Conservation (phyloP, 2,329 filamentous ascomycete genomes). For the Xylariaceae sp. region DNA sequence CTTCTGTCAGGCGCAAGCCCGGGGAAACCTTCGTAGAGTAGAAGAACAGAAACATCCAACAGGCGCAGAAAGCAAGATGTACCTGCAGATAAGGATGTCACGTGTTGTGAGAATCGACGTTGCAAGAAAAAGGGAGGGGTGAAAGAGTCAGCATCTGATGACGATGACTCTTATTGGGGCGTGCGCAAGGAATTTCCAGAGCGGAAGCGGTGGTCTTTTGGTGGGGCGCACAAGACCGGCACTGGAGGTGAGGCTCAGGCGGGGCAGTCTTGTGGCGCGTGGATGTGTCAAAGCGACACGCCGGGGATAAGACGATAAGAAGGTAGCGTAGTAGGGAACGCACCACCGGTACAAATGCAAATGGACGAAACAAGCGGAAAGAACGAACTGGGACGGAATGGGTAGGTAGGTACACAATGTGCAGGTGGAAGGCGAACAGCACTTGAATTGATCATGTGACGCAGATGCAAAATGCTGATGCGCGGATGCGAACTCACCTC, state of each 20-base stretch:
- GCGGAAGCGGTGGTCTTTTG: constrained; percentile 16
- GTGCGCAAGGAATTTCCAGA: constrained; percentile 17
- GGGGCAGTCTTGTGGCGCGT: constrained; percentile 11
- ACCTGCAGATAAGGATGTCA: constrained; percentile 8
- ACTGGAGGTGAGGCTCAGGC: constrained; percentile 11
- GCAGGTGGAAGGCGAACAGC: no score
- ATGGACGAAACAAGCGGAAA: neutral
- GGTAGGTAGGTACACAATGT: no score
- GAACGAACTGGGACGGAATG: neutral
- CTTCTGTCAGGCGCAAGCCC: neutral
- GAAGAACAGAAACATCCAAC: neutral
- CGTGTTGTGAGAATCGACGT: constrained; percentile 10
- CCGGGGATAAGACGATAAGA: constrained; percentile 1
- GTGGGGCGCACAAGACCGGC: constrained; percentile 17
- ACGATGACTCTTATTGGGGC: constrained; percentile 22
- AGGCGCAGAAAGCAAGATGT: constrained; percentile 3
- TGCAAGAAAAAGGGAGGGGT: neutral
- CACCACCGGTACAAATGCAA: neutral
- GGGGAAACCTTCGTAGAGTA: neutral
- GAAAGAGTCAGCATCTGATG: constrained; percentile 6
- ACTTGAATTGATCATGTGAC: constrained; percentile 7
- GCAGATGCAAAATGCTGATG: neutral
- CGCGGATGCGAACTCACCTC: constrained; percentile 13
- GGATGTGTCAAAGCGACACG: neutral
- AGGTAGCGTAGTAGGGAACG: neutral